Evolutionary conservation across 2,329 filamentous ascomycete genomes (phyloP).

Genomic region (Thielaviopsis ethacetica): DNA sequence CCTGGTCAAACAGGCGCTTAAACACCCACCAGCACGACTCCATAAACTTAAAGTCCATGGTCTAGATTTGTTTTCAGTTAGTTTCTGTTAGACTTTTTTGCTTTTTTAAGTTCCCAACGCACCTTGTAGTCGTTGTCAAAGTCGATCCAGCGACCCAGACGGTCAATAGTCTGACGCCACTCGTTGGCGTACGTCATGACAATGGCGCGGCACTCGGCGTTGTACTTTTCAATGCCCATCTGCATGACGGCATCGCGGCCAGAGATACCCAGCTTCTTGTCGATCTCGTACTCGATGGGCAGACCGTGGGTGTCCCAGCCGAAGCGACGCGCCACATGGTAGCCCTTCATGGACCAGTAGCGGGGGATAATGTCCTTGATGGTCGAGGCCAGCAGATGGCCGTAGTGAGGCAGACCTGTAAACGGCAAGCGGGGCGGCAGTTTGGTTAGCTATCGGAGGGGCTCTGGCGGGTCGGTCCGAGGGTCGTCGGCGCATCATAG

Average conservation of each 20-base stretch:
- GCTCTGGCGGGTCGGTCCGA: not conserved
- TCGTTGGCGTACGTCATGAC: conserved; percentile 71
- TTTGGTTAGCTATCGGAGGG: not conserved
- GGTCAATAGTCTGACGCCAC: conserved; percentile 62
- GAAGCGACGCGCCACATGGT: conserved; percentile 69
- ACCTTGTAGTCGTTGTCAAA: conserved; percentile 68
- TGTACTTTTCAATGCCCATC: conserved; percentile 69
- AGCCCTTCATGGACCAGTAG: conserved; percentile 87
- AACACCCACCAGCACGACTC: conserved; percentile 69
- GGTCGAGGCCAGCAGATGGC: conserved; percentile 64
- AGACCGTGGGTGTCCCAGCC: conserved; percentile 81
- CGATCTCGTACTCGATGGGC: conserved; percentile 81
- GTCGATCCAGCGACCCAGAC: conserved; percentile 61
- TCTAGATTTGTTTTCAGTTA: conserved; percentile 25
- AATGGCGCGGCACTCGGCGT: conserved; percentile 68
- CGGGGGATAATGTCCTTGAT: conserved; percentile 86
- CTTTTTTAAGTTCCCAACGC: conserved; percentile 4
- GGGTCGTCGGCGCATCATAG: no score
- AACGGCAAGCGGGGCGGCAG: not conserved
- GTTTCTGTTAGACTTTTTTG: not conserved
- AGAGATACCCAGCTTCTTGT: conserved; percentile 73
- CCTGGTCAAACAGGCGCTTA: conserved; percentile 57
- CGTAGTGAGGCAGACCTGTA: conserved; percentile 19
- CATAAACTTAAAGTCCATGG: conserved; percentile 62
- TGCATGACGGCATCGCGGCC: conserved; percentile 66